A percentile compares a stretch with the other conserved stretches of the same genome.
Evolutionary conservation across 2,329 filamentous ascomycete species (phyloP).

Genomic region (Emydomyces testavorans): DNA sequence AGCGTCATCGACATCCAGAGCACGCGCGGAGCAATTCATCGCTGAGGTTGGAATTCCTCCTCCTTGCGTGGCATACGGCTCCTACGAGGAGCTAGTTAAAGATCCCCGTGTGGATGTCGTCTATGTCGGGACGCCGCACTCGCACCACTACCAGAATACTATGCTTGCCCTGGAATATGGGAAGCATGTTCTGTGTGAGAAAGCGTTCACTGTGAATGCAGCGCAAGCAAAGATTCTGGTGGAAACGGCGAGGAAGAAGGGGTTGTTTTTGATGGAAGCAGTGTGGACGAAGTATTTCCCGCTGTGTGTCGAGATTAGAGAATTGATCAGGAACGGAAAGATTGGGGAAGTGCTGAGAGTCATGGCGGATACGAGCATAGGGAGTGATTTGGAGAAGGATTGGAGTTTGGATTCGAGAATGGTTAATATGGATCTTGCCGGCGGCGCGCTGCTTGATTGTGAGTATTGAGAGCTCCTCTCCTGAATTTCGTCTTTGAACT

Average conservation of each 20-base stretch:
- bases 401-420: slow-evolving; percentile 58
- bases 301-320: slow-evolving; percentile 57
- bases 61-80: slow-evolving; percentile 61
- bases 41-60: slow-evolving; percentile 56
- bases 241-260: slow-evolving; percentile 59
- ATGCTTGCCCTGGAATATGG: slow-evolving; percentile 73
- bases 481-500: neutral
- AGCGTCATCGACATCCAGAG: slow-evolving; percentile 62
- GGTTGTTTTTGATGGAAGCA: slow-evolving; percentile 70
- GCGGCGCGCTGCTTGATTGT: slow-evolving; percentile 67
- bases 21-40: slow-evolving; percentile 62
- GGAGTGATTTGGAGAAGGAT: slow-evolving; percentile 46
- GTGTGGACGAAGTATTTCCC: slow-evolving; percentile 89
- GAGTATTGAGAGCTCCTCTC: slow-evolving; percentile 16
- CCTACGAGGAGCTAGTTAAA: slow-evolving; percentile 67
- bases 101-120: slow-evolving; percentile 72
- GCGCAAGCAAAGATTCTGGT: slow-evolving; percentile 62
- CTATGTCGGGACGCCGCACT: slow-evolving; percentile 83
- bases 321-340: slow-evolving; percentile 46
- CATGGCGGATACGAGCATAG: slow-evolving; percentile 51
- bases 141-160: slow-evolving; percentile 83
- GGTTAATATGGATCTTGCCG: slow-evolving; percentile 71
- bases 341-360: slow-evolving; percentile 50
- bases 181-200: slow-evolving; percentile 85
- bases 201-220: slow-evolving; percentile 76